Conservation (phyloP, 2,329 filamentous ascomycete genomes). For the Sporothrix luriei region DNA sequence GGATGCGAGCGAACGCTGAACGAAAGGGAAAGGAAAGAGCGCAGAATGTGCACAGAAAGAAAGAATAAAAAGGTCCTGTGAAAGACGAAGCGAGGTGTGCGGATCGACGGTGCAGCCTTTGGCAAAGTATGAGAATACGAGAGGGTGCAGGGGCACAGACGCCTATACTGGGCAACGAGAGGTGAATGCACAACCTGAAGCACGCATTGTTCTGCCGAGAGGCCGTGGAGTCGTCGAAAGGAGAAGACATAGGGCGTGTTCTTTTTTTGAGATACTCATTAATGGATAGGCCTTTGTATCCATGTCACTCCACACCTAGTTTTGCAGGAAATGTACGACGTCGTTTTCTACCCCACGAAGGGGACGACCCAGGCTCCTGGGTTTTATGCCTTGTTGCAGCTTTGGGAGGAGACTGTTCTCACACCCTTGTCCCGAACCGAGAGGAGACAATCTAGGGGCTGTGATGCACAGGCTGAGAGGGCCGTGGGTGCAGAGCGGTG, state of each 20-base stretch:
- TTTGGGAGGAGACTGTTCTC: not conserved
- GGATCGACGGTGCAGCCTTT: not conserved
- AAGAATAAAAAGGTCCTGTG: not conserved
- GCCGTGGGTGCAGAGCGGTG: not conserved
- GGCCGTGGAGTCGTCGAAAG: slow-evolving; percentile 4
- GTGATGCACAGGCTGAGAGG: slow-evolving; percentile 13
- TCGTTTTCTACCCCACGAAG: slow-evolving; percentile 10
- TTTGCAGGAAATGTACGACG: not conserved
- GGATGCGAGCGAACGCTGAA: not conserved
- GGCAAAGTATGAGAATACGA: slow-evolving; percentile 5
- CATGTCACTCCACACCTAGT: not conserved
- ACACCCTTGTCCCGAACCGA: slow-evolving; percentile 16
- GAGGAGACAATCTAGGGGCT: slow-evolving; percentile 25
- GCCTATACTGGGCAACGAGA: not conserved
- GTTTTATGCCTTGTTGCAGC: slow-evolving; percentile 27
- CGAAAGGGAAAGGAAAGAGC: slow-evolving; percentile 8
- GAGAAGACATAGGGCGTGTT: not conserved
- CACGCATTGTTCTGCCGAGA: slow-evolving; percentile 20
- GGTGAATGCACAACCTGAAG: slow-evolving; percentile 21
- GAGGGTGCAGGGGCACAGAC: slow-evolving; percentile 13
- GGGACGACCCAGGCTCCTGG: slow-evolving; percentile 24
- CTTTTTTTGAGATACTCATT: not conserved
- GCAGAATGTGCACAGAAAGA: not conserved
- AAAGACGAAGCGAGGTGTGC: slow-evolving; percentile 4
- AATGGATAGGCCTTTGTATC: no score